phyloP scores from a whole-genome alignment of 129 eudicot species.

The Lactuca saligna region DNA sequence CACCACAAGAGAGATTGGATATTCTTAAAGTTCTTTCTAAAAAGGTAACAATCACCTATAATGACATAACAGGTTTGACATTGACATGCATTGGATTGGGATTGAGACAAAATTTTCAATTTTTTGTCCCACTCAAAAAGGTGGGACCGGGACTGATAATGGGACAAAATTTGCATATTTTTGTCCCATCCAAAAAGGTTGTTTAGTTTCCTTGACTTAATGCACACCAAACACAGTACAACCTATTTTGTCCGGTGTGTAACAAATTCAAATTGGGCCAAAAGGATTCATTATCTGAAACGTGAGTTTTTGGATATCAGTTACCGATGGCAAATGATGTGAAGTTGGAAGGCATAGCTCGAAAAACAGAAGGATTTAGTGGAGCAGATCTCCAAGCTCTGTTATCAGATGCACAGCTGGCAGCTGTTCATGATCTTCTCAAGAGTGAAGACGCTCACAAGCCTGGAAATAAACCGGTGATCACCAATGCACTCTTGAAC shows the following conservation, averaged over 20 bases:
- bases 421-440: slow-evolving; percentile 77
- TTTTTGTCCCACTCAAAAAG: not conserved
- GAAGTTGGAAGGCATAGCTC: slow-evolving; percentile 58
- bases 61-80: not conserved
- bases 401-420: slow-evolving; percentile 91
- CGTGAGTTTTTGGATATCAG: slow-evolving; percentile 33
- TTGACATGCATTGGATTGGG: too few relatives aligned
- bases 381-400: slow-evolving; percentile 99
- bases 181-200: not conserved
- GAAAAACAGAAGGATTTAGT: slow-evolving; percentile 80
- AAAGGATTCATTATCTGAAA: slow-evolving; percentile 9
- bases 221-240: not conserved
- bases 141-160: too few relatives aligned
- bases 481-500: slow-evolving; percentile 51
- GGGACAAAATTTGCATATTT: not conserved
- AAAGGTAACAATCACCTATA: slow-evolving; percentile 46
- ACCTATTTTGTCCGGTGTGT: not conserved
- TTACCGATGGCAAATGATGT: slow-evolving; percentile 73
- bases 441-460: slow-evolving; percentile 46
- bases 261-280: not conserved
- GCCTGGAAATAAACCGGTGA: slow-evolving; percentile 58
- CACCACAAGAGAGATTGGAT: slow-evolving; percentile 71
- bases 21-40: slow-evolving; percentile 84
- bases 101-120: too few relatives aligned
- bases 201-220: too few relatives aligned